Conservation (phyloP, 768 basidiomycete species). For the Tricholoma saponaceum region DNA sequence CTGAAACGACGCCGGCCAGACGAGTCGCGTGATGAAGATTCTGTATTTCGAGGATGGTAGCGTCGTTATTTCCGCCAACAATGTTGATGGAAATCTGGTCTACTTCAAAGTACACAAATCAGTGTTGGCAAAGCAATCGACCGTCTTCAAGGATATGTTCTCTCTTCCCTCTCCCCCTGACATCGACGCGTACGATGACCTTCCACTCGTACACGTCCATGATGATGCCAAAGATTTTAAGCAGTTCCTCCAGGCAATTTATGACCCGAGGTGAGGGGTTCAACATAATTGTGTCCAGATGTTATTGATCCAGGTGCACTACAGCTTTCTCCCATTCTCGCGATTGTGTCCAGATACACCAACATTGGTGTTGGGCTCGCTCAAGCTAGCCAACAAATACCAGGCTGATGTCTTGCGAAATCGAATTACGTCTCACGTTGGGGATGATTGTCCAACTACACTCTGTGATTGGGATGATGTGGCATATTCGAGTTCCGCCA, state of each 20-base stretch:
- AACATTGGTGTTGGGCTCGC: too few species aligned
- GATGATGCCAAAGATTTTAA: conserved; percentile 5
- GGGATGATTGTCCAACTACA: too few species aligned
- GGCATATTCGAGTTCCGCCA: too few species aligned
- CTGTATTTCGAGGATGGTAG: conserved; percentile 13
- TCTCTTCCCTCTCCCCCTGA: conserved; percentile 1
- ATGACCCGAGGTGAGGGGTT: not conserved
- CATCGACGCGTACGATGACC: conserved; percentile 7
- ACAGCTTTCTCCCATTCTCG: too few species aligned
- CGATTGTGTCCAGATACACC: too few species aligned
- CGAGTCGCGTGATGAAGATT: not conserved
- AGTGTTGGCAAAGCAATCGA: conserved; percentile 6
- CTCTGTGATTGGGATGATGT: too few species aligned
- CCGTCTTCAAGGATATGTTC: conserved; percentile 11
- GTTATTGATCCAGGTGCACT: not conserved
- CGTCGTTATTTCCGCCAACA: conserved; percentile 6
- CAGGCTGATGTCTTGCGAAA: too few species aligned
- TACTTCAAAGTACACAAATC: conserved; percentile 13
- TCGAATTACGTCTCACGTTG: too few species aligned
- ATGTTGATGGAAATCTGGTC: not conserved
- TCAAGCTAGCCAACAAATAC: too few species aligned
- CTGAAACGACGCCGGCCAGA: not conserved
- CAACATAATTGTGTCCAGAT: not conserved
- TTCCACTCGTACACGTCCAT: conserved; percentile 12
- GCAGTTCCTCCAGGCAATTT: conserved; percentile 6